Base-by-base conservation (phyloP, 306 rosid species). In the Quercus bicolor region DNA sequence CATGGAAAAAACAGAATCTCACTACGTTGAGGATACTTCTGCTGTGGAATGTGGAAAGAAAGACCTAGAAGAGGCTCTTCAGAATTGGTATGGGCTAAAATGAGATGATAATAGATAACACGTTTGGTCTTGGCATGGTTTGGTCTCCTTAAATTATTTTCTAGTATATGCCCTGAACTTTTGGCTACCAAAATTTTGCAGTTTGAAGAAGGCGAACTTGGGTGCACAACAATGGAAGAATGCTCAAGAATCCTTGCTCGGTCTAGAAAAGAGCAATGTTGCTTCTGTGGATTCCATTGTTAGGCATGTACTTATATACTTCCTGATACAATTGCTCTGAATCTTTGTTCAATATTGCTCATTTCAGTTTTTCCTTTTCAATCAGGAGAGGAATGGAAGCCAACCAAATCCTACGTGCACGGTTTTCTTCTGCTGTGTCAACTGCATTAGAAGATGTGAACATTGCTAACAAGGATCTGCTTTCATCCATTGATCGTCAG, bases 141-240 rank as follows among this genome's bases (percentile, higher is more conserved):
- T 83, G 57, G 51, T 66, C 52, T 33, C 40, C 72, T 62, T 43
- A 28, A 21, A 68, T 70, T 61, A 12, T 73, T 79, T 57, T 79
- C 72, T 34, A 14, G 59, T 56, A 16, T 55, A 64, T 80, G 75
- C 34, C 79, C 68, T 61, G 73, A 70, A 62, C 83, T 85, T 34
- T 52, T 75, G 37, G 72, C 12, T 5, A 76, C 61, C 55, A 65
- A 62, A 69, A 70, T 51, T 75, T 53, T 82, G 88, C 91, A 96
- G 99, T 82, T 84, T 96, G 85, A 87, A 85, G 78, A 91, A 96
- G 89, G 94, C 98, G 59, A 79, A 90, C 48, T 87, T 87, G 77
- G 99, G 99, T 75, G 86, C 93, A 56, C 92, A 90, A 81, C 99
- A 96, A 85, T 96, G 99, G 99, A 90, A 78, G 79, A 90, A 84